Evolutionary conservation across 2,329 filamentous ascomycete genomes (phyloP), one percentile per base, ranked within the genome.

Genomic region (Penicillium palitans): DNA sequence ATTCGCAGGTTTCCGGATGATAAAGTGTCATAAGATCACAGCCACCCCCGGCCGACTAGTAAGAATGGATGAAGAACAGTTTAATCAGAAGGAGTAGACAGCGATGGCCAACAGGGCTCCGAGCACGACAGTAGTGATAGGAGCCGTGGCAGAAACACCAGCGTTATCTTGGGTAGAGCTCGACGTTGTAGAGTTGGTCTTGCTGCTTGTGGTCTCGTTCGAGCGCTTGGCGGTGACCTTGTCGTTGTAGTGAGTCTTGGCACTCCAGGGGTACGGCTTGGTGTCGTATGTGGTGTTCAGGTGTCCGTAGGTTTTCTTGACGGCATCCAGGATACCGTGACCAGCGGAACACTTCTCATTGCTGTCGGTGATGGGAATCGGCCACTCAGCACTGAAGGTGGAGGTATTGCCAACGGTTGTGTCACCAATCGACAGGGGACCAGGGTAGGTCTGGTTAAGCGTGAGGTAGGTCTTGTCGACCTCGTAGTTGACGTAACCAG

Each of bases 361-460:
- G n/a, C 47, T 52, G 17, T 57, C 54, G 7, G 71, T 76, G 19
- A 66, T 39, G 4, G 73, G 73, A 27, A 67, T 58, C 10, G 73
- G 67, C 73, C 73, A 76, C 25, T 55, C 58, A 2, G 67, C 48
- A 0, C 60, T 58, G 61, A 68, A 71, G 35, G 61, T 65, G 49
- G 68, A 68, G 55, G 55, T 58, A 12, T 37, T 41, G 15, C 55
- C 55, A 40, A 31, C 27, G 6, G 24, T 5, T 7, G 65, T 66
- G 2, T 61, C 57, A 19, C 68, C 65, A 8, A 44, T 41, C 2
- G 72, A 70, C 40, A 74, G 53, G 9, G 73, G 73, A 0, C 84
- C 84, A 0, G 80, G 79, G 61, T 86, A 85, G 8, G 82, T 84
- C 44, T 66, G 67, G 70, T 87, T 87, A 64, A 81, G 81, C 70